Percentiles rank a stretch among this genome's conserved stretches.
phyloP scores from a whole-genome alignment of 2,329 filamentous ascomycete genomes.

The Myriosclerotinia curreyana region DNA sequence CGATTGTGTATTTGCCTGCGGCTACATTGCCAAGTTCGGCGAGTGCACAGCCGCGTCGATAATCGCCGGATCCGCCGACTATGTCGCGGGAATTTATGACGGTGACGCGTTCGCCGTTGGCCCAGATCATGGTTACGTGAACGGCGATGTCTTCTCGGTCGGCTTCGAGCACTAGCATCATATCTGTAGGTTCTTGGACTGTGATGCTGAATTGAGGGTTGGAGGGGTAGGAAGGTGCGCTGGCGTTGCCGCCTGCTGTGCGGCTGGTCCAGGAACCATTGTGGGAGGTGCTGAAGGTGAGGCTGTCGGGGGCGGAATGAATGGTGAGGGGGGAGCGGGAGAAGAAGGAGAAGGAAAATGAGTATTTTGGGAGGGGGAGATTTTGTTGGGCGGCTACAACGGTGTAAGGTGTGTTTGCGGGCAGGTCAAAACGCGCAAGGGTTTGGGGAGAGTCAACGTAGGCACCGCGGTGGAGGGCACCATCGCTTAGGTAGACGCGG shows the following conservation, averaged over 20 bases:
- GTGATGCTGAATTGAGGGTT: constrained; percentile 83
- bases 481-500: constrained; percentile 71
- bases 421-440: constrained; percentile 68
- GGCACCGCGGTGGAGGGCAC: constrained; percentile 69
- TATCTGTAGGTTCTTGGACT: constrained; percentile 53
- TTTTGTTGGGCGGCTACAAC: constrained; percentile 76
- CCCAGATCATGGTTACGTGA: constrained; percentile 82
- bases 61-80: constrained; percentile 80
- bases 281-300: constrained; percentile 50
- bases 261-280: constrained; percentile 70
- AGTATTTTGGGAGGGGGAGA: constrained; percentile 68
- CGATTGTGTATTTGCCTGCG: constrained; percentile 76
- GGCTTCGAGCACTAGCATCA: constrained; percentile 74
- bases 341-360: constrained; percentile 85
- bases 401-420: constrained; percentile 48
- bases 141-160: constrained; percentile 65
- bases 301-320: constrained; percentile 48
- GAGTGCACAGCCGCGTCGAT: constrained; percentile 74
- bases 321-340: constrained; percentile 63
- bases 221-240: constrained; percentile 69
- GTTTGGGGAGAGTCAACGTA: constrained; percentile 94
- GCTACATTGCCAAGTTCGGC: constrained; percentile 60
- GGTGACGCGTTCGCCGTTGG: constrained; percentile 67
- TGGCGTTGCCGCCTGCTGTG: constrained; percentile 81
- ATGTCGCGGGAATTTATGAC: constrained; percentile 72